phyloP scores from a whole-genome alignment of 371 early-diverging fungal species.

The Encephalitozoon romaleae region DNA sequence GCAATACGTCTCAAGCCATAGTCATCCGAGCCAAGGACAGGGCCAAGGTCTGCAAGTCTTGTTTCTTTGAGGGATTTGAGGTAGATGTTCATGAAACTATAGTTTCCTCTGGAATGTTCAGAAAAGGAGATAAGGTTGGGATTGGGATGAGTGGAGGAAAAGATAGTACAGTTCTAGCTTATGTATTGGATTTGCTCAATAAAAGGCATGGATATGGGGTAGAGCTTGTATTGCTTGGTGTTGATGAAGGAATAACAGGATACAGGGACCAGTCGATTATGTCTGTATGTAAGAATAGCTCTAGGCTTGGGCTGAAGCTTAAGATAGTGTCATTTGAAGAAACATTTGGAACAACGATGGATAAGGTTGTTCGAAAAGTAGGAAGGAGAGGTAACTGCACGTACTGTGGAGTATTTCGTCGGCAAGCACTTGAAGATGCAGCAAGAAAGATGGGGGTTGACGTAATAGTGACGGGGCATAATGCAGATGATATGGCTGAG shows the following conservation, averaged over 20 bases:
- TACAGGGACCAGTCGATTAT: slow-evolving; percentile 95
- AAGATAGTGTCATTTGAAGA: slow-evolving; percentile 85
- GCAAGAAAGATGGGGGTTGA: slow-evolving; percentile 76
- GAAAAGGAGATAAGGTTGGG: slow-evolving; percentile 76
- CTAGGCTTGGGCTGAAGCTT: slow-evolving; percentile 79
- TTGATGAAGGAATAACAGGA: slow-evolving; percentile 98
- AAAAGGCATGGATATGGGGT: slow-evolving; percentile 82
- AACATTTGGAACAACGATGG: slow-evolving; percentile 91
- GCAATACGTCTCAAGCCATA: slow-evolving; percentile 65
- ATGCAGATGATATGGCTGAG: slow-evolving; percentile 99
- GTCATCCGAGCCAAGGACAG: slow-evolving; percentile 83
- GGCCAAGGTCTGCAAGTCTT: slow-evolving; percentile 77
- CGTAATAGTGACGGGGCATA: slow-evolving; percentile 96
- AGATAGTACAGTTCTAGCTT: slow-evolving; percentile 93
- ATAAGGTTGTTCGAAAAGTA: slow-evolving; percentile 75
- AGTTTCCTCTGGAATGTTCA: slow-evolving; percentile 70
- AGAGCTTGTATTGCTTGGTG: slow-evolving; percentile 77
- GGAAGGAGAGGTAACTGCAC: slow-evolving; percentile 96
- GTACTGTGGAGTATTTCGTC: slow-evolving; percentile 94
- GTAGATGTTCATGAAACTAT: slow-evolving; percentile 89
- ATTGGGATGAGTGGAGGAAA: slow-evolving; percentile 96
- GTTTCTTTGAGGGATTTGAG: slow-evolving; percentile 87
- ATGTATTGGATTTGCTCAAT: slow-evolving; percentile 84
- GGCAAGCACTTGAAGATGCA: slow-evolving; percentile 92
- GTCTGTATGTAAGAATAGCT: slow-evolving; percentile 85